These are phyloP conservation scores for Flammula alnicola DNA, from an alignment of 1,284 basidiomycete genomes.

Conservation along the genomic window DNA sequence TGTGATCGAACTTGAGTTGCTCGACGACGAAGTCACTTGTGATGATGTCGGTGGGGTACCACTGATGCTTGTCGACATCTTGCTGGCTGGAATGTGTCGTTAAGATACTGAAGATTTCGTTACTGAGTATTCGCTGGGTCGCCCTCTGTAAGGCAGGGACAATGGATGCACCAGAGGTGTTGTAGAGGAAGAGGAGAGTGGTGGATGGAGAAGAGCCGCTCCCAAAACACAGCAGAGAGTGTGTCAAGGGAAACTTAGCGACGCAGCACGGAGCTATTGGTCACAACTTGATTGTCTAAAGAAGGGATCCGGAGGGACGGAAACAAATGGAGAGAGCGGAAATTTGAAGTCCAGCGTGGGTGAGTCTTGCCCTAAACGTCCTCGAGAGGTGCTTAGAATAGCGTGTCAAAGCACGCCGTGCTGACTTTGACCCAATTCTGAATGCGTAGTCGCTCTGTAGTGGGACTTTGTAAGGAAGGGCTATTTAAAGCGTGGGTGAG, in stretches of 20 bases:
- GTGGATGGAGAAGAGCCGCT: background rate
- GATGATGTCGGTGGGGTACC: no score
- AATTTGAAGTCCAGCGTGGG: slow-evolving; percentile 3
- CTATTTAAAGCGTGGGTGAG: slow-evolving; percentile 12
- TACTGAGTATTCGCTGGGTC: no score
- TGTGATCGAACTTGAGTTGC: no score
- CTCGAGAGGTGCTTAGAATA: slow-evolving; percentile 6
- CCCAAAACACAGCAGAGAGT: background rate
- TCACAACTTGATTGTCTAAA: slow-evolving; percentile 3
- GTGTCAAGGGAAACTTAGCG: background rate
- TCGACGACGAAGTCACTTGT: no score
- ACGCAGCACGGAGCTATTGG: slow-evolving; percentile 3
- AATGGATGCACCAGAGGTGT: no score
- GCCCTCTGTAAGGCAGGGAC: no score
- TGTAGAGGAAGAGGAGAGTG: background rate
- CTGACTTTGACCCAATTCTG: background rate
- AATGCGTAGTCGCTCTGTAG: slow-evolving; percentile 12
- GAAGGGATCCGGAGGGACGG: slow-evolving; percentile 1
- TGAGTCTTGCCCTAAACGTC: slow-evolving; percentile 8
- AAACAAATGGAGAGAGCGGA: background rate
- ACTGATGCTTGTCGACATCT: no score
- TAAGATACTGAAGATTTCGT: no score
- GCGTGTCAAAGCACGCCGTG: background rate
- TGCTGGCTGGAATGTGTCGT: no score
- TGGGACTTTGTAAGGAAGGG: no score